Evolutionary conservation across 2,329 filamentous ascomycete genomes (phyloP).

Genomic region (Scleromitrula shiraiana): DNA sequence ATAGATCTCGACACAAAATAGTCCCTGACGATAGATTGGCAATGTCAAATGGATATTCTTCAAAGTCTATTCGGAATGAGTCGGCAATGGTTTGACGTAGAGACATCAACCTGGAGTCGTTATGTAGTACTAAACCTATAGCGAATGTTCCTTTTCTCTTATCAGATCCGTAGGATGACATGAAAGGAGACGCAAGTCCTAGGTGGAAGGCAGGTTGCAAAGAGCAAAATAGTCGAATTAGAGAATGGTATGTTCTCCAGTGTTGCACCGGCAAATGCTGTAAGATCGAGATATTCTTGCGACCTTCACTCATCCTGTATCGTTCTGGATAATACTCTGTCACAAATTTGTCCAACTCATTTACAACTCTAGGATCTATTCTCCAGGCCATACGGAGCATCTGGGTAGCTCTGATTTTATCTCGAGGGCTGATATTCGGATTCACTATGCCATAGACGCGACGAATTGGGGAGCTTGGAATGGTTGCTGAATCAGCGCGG

Average conservation of each 20-base stretch:
- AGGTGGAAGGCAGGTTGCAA: not conserved
- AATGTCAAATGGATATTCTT: not conserved
- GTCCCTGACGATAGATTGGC: not conserved
- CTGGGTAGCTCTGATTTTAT: too few species aligned
- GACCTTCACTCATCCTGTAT: not conserved
- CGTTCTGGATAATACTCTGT: too few species aligned
- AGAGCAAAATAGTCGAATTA: not conserved
- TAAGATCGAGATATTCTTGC: not conserved
- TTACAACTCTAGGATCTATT: too few species aligned
- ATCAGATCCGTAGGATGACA: not conserved
- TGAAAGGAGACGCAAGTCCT: not conserved
- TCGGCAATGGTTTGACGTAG: not conserved
- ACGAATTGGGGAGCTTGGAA: too few species aligned
- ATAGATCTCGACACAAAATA: not conserved
- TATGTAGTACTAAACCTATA: not conserved
- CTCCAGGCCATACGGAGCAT: too few species aligned
- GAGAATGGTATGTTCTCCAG: slow-evolving; percentile 5
- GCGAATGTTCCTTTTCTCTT: not conserved
- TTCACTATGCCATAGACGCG: too few species aligned
- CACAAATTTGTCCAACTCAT: too few species aligned
- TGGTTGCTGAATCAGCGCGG: too few species aligned
- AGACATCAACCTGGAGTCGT: not conserved
- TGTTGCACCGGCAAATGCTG: slow-evolving; percentile 1
- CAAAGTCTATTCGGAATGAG: not conserved
- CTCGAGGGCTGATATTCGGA: too few species aligned